phyloP scores from a whole-genome alignment of 305 asterid species.

The Fraxinus nigra region DNA sequence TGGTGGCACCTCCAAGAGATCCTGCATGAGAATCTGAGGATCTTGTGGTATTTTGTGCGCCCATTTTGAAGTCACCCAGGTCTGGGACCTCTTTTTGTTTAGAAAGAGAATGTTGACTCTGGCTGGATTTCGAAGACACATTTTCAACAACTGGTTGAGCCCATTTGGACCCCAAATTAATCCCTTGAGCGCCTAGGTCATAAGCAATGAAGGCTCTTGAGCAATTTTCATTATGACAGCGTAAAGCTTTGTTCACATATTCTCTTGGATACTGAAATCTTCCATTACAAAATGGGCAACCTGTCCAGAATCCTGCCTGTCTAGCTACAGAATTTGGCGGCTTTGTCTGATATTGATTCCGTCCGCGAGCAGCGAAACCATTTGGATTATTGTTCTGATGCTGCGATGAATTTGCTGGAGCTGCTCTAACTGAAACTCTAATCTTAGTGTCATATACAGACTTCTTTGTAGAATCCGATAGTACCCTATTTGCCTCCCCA shows the following conservation, averaged over 20 bases:
- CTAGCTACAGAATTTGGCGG: conserved; percentile 28
- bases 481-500: conserved; percentile 68
- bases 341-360: conserved; percentile 37
- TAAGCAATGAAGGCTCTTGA: conserved; percentile 40
- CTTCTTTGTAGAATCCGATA: conserved; percentile 59
- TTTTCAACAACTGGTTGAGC: conserved; percentile 26
- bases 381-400: conserved; percentile 34
- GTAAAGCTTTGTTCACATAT: conserved; percentile 36
- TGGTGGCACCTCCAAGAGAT: conserved; percentile 30
- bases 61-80: conserved; percentile 26
- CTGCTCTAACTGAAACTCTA: conserved; percentile 32
- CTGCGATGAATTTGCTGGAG: conserved; percentile 40
- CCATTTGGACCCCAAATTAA: conserved; percentile 27
- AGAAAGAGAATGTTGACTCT: conserved; percentile 33
- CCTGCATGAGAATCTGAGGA: conserved; percentile 31
- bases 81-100: conserved; percentile 34
- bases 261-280: conserved; percentile 49
- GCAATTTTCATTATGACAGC: conserved; percentile 50
- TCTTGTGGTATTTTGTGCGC: conserved; percentile 29
- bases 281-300: conserved; percentile 57
- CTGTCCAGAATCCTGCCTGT: conserved; percentile 62
- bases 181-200: conserved; percentile 47
- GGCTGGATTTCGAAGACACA: conserved; percentile 27
- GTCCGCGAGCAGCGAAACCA: conserved; percentile 32
- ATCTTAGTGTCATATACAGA: conserved; percentile 53